Base-by-base conservation (phyloP, 2,329 filamentous ascomycete species). In the Orbilia javanica region DNA sequence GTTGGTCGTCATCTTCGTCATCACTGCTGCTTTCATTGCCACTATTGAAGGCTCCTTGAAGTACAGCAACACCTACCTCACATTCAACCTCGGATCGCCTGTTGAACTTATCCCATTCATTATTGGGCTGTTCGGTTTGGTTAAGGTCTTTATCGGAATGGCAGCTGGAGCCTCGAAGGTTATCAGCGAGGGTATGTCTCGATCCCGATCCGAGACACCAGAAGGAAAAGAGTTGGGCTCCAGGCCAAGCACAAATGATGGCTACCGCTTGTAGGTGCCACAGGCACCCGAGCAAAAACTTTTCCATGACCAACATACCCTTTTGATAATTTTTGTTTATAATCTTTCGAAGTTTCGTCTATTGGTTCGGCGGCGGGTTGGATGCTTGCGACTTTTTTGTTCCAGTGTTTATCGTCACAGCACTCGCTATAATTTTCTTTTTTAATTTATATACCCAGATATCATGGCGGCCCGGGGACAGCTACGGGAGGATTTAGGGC, bases 81-180 rank as follows among this genome's bases (percentile, higher is more conserved):
- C 70, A 42, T 69, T 68, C 29, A 53, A 74, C 22, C 55, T 79
- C 13, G 67, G 75, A 39, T 73, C 75, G 3, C 69, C 70, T 29
- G 67, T 71, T 65, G 75, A 79, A 50, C 75, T 79, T 60, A 52
- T 79, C 46, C 75, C 75, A 27, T 79, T 79, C 36, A 65, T 79
- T 10, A 46, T 79, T 22, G 75, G 75, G 20, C 48, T 79, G 36
- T 79, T 65, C 55, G 68, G 70, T 36, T 44, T 79, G 27, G 5
- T 79, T 10, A 79, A 74, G 39, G 75, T 79, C 20, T 25, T 69
- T 15, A 15, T 69, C 15, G 75, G 75, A 13, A 79, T 79, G 75
- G 52, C 31, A 5, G 53, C 68, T 2, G 75, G 69, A 15, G 65
- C 69, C 20, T 27, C 39, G 55, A 79, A 79, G 25, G 69, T 74